Conservation (phyloP, 163 green algal genomes). For the Chloroidium sp. region DNA sequence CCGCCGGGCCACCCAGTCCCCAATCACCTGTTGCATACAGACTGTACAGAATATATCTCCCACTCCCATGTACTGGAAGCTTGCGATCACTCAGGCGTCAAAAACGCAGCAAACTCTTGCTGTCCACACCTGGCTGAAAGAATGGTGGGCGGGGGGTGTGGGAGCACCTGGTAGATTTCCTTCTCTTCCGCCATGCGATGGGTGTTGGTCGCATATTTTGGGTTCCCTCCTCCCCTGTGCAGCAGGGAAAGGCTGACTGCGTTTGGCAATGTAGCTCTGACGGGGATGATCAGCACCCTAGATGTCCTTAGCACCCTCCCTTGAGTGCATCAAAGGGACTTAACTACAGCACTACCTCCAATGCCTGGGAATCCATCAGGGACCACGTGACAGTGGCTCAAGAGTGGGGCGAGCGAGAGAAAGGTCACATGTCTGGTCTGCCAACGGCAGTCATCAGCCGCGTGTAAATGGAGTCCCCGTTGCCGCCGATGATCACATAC, state of each 20-base stretch:
- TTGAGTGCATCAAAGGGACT: no score
- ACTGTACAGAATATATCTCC: background rate
- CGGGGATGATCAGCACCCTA: conserved; percentile 15
- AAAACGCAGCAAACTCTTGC: background rate
- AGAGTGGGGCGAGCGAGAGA: background rate
- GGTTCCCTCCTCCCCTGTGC: conserved; percentile 31
- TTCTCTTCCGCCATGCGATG: conserved; percentile 27
- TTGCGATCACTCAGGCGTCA: background rate
- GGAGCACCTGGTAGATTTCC: conserved; percentile 36
- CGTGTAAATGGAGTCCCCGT: conserved; percentile 51
- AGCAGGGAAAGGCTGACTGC: no score
- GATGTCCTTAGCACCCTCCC: conserved; percentile 15
- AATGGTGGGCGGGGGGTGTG: background rate
- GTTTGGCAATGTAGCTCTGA: no score
- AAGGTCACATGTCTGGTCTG: conserved; percentile 38
- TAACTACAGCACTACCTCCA: no score
- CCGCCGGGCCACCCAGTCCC: conserved; percentile 28
- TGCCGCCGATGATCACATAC: conserved; percentile 58
- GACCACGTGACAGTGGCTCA: background rate
- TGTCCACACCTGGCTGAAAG: background rate
- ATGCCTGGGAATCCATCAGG: background rate
- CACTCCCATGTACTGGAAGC: background rate
- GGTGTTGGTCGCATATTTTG: conserved; percentile 52
- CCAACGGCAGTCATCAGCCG: conserved; percentile 63
- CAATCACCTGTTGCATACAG: conserved; percentile 25